Conservation (phyloP, 805 yeast species). For the Danielia oregonensis region DNA sequence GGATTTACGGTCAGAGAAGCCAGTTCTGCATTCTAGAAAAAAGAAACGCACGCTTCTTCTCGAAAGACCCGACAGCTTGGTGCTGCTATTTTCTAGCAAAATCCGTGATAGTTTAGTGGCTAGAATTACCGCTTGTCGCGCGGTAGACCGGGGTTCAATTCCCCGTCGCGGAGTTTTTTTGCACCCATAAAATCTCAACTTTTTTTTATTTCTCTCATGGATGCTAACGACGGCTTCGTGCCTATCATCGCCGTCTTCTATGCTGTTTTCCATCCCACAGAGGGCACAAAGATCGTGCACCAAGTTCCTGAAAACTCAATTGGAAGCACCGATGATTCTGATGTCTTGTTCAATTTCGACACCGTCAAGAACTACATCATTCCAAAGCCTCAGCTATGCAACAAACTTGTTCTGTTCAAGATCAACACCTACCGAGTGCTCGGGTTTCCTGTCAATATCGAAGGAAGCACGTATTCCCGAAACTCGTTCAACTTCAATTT, state of each 20-base stretch:
- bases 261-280: constrained; percentile 91
- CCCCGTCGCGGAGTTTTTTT: constrained; percentile 21
- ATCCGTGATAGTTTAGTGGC: constrained; percentile 22
- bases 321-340: constrained; percentile 8
- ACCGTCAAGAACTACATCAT: constrained; percentile 85
- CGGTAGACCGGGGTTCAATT: constrained; percentile 22
- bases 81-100: neutral
- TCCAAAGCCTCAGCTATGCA: constrained; percentile 90
- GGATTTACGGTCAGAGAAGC: no score
- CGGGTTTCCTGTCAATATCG: constrained; percentile 86
- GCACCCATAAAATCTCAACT: neutral
- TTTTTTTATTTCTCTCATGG: constrained; percentile 24
- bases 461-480: constrained; percentile 72
- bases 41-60: no score
- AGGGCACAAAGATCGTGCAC: constrained; percentile 86
- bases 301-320: constrained; percentile 84
- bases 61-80: no score
- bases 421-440: constrained; percentile 67
- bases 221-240: constrained; percentile 60
- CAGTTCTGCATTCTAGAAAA: no score
- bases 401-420: constrained; percentile 70
- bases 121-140: constrained; percentile 22
- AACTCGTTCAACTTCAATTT: constrained; percentile 92
- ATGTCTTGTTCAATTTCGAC: constrained; percentile 66
- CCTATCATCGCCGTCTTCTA: constrained; percentile 89